These are phyloP conservation scores for Cucumis variabilis DNA, from an alignment of 331 rosid genomes.

Conservation along the genomic window DNA sequence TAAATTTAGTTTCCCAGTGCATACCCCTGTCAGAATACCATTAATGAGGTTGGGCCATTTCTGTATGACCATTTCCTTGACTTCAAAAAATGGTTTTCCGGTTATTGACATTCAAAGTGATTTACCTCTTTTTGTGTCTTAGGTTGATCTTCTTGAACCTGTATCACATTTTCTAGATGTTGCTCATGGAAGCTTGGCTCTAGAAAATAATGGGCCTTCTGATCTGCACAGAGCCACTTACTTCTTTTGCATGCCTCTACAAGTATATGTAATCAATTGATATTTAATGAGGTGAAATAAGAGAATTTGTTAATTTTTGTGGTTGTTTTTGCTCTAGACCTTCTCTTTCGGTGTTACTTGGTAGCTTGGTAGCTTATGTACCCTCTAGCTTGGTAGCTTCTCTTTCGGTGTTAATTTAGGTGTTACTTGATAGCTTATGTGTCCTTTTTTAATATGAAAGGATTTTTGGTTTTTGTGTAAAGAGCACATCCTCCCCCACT, in stretches of 20 bases:
- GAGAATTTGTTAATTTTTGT: not conserved
- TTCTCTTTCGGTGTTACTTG: not conserved
- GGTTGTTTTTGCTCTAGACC: not conserved
- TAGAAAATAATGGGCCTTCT: conserved; percentile 55
- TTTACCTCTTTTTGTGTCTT: conserved; percentile 28
- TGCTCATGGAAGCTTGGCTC: conserved; percentile 76
- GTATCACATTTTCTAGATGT: conserved; percentile 89
- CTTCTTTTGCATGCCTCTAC: conserved; percentile 87
- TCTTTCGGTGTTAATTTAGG: not conserved
- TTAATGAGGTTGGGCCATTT: not conserved
- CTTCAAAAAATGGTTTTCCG: not conserved
- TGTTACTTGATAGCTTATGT: not conserved
- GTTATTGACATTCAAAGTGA: not conserved
- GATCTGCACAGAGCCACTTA: conserved; percentile 72
- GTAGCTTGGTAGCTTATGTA: not conserved
- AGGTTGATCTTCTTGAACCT: conserved; percentile 99
- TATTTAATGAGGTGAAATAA: not conserved
- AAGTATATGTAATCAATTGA: conserved; percentile 49
- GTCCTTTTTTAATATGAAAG: not conserved
- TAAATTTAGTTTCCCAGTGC: not conserved
- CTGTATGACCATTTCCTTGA: not conserved
- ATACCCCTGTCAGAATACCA: not conserved
- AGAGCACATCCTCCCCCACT: not conserved
- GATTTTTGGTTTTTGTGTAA: not conserved
- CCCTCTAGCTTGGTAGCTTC: not conserved